Base-by-base conservation (phyloP, 768 basidiomycete genomes). In the Cyclocybe cylindracea region DNA sequence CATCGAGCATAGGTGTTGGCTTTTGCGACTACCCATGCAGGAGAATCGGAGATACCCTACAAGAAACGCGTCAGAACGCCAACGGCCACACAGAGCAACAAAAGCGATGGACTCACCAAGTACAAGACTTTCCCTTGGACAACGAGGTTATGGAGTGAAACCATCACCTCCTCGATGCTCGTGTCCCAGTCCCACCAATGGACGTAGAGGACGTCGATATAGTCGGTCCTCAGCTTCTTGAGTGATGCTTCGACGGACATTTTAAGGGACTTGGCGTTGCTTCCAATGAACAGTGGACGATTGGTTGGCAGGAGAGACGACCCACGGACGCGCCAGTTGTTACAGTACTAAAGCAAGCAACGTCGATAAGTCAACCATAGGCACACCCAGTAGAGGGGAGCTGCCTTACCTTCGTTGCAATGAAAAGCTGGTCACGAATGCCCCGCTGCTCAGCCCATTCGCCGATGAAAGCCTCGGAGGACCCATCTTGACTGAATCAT, bases 81-180 rank as follows among this genome's bases (percentile, higher is more conserved):
- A 34, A 3, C 2, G 18, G n/a, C n/a, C n/a, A n/a, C n/a, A n/a
- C 8, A 16, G 7, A 35, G 42, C 7, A 37, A 31, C 18, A 38
- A 5, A 7, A 4, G 10, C n/a, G 29, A 10, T 13, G n/a, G 35
- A 37, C 47, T 40, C 46, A 69, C 72, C 7, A 72, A 63, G 57
- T 80, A 80, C 5, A 79, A 61, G 11, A 84, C 80, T 56, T 85
- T 84, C 16, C 84, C 77, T 32, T 68, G 60, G 6, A 66, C 61
- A 42, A 85, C 78, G 36, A 85, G 70, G 14, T 70, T 70, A 54
- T 86, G 78, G 6, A 86, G 66, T 5, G 69, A 64, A 44, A 76
- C 71, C 81, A 86, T 83, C 33, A 84, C 65, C 63, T 86, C 84
- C 57, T 79, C 76, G 42, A 85, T 69, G 7, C 70, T 68, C 5